These are phyloP conservation scores for Fusarium sp. DNA, from an alignment of 2,329 filamentous ascomycete genomes.

Conservation along the genomic window DNA sequence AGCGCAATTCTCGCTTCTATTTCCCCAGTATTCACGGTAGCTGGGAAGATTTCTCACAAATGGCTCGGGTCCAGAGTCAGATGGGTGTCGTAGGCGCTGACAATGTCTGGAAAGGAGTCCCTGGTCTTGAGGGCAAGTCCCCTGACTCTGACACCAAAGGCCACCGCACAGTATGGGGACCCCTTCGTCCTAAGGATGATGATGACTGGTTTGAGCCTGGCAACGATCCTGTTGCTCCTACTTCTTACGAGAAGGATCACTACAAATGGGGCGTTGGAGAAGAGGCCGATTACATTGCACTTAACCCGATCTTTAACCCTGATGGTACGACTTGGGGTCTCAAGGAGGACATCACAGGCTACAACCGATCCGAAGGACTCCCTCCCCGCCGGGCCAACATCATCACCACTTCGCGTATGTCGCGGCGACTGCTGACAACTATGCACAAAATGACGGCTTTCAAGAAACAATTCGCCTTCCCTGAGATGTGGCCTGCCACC, in stretches of 20 bases:
- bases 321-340: conserved; percentile 87
- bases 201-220: conserved; percentile 77
- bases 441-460: conserved; percentile 93
- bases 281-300: conserved; percentile 89
- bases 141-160: conserved; percentile 45
- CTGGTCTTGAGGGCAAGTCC: conserved; percentile 53
- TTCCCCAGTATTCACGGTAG: conserved; percentile 78
- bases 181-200: conserved; percentile 72
- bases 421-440: conserved; percentile 77
- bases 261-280: conserved; percentile 90
- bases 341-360: conserved; percentile 83
- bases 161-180: conserved; percentile 81
- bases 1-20: conserved; percentile 81
- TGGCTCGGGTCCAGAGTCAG: conserved; percentile 79
- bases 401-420: conserved; percentile 88
- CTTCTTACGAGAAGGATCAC: conserved; percentile 77
- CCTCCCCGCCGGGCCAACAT: conserved; percentile 83
- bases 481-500: conserved; percentile 95
- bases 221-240: conserved; percentile 78
- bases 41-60: conserved; percentile 80
- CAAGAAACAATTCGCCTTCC: conserved; percentile 89
- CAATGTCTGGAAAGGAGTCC: conserved; percentile 70
- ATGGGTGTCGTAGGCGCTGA: conserved; percentile 72
- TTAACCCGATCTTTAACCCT: conserved; percentile 93
- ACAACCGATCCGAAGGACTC: conserved; percentile 69